Conservation (phyloP, 2,329 filamentous ascomycete genomes). For the Erysiphe neolycopersici region DNA sequence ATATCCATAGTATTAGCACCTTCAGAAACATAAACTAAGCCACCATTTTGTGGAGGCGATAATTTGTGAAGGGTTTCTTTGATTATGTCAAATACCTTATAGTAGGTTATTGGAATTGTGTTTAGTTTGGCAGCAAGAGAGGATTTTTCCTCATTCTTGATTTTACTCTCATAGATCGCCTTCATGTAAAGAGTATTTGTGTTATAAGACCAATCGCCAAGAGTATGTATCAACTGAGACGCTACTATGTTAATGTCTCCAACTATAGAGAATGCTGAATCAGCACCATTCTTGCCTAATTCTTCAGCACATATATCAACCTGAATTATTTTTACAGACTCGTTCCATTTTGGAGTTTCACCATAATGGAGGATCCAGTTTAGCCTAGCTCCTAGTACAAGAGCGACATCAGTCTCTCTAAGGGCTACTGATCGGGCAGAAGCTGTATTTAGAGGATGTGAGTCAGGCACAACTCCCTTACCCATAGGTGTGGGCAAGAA, state of each 20-base stretch:
- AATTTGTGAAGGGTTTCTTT: constrained; percentile 20
- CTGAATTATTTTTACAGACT: constrained; percentile 24
- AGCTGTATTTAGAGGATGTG: constrained; percentile 23
- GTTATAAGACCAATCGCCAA: constrained; percentile 20
- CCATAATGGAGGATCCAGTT: constrained; percentile 34
- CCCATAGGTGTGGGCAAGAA: constrained; percentile 32
- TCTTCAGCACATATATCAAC: constrained; percentile 27
- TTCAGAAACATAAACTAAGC: constrained; percentile 28
- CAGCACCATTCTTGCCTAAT: constrained; percentile 22
- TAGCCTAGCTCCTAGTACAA: constrained; percentile 25
- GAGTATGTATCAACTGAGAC: constrained; percentile 17
- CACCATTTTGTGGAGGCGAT: constrained; percentile 19
- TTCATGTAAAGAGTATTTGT: constrained; percentile 13
- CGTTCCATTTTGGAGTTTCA: constrained; percentile 25
- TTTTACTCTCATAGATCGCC: constrained; percentile 14
- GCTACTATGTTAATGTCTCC: constrained; percentile 24
- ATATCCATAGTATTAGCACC: constrained; percentile 36
- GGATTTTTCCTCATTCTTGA: constrained; percentile 21
- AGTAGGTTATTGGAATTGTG: constrained; percentile 21
- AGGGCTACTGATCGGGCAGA: constrained; percentile 26
- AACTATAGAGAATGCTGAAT: constrained; percentile 21
- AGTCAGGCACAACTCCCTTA: constrained; percentile 28
- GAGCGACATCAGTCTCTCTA: constrained; percentile 25
- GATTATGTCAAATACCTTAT: constrained; percentile 24
- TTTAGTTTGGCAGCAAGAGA: constrained; percentile 16